phyloP scores from a whole-genome alignment of 306 rosid genomes.

The Astragalus glycyphyllos region DNA sequence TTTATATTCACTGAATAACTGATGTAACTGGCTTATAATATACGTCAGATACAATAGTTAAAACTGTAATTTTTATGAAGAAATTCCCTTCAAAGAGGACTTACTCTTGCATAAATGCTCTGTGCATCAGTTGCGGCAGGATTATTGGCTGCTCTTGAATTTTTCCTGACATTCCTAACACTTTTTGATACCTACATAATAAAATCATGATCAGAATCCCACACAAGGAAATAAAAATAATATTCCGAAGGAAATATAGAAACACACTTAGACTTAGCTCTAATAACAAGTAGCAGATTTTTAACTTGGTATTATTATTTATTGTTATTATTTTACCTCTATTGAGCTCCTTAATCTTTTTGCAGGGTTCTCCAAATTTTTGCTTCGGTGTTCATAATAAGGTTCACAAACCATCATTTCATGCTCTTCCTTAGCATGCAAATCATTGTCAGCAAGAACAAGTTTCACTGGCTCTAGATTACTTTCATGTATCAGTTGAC shows the following conservation, averaged over 20 bases:
- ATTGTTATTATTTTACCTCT: constrained; percentile 59
- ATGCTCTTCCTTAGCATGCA: constrained; percentile 36
- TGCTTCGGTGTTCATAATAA: constrained; percentile 30
- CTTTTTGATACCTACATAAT: constrained; percentile 47
- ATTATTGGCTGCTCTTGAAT: constrained; percentile 53
- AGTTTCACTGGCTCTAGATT: constrained; percentile 45
- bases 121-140: constrained; percentile 84
- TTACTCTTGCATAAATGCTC: constrained; percentile 86
- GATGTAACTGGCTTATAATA: too few relatives aligned
- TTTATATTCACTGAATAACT: too few relatives aligned
- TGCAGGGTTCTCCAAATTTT: constrained; percentile 41
- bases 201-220: constrained; percentile 24
- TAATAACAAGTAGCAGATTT: neutral
- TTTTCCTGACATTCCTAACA: constrained; percentile 53
- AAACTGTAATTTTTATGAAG: neutral
- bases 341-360: constrained; percentile 56
- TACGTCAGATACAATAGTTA: too few relatives aligned
- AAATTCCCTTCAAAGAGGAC: constrained; percentile 13
- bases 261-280: neutral
- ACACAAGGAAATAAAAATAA: neutral
- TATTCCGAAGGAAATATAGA: constrained; percentile 6
- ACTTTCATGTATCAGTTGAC: constrained; percentile 49
- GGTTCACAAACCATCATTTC: constrained; percentile 46
- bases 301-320: neutral
- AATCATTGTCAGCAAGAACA: constrained; percentile 41